Evolutionary conservation across 2,329 filamentous ascomycete genomes (phyloP), one percentile per base, ranked within the genome.

Genomic region (Colletotrichum sp.): DNA sequence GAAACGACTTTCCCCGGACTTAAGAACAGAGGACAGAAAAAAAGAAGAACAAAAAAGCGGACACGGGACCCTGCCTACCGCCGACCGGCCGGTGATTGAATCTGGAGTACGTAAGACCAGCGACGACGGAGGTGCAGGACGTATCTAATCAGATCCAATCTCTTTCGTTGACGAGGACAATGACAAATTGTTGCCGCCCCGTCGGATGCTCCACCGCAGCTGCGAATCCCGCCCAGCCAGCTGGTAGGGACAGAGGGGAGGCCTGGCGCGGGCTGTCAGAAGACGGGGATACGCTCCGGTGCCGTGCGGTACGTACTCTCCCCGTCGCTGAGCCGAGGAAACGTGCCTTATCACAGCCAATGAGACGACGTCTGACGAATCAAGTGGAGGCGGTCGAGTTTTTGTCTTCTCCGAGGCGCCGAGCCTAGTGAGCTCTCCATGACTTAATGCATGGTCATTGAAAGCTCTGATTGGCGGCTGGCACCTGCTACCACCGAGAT

Each of bases 371-470:
- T 4, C n/a, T 32, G 22, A 7, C 44, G 32, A 9, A 16, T 52
- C 18, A 44, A 36, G 67, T 55, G 68, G 60, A 39, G 32, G 16
- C 63, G 57, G 69, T 48, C 28, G 70, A 74, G 68, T 65, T 68
- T 64, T 72, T 67, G 66, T 72, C 76, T 77, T 77, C 74, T 77
- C 77, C 77, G 77, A 78, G 77, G 69, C 59, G 71, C 77, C 77
- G 77, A 78, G 77, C 68, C 57, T n/a, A 55, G 22, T 48, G 39
- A 65, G 13, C 64, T 30, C 34, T 73, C 64, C 70, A 75, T 75
- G 70, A 75, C 74, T 74, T 75, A 74, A 75, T 75, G 64, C 70
- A 75, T 60, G 32, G 48, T 75, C 74, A 75, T 75, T 72, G 75
- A 72, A 65, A 52, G 57, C 64, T 59, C 34, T 72, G 57, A 78